Percentiles rank a stretch among this genome's conserved stretches.
phyloP scores from a whole-genome alignment of 768 basidiomycete genomes.

The Amanita inopinata region DNA sequence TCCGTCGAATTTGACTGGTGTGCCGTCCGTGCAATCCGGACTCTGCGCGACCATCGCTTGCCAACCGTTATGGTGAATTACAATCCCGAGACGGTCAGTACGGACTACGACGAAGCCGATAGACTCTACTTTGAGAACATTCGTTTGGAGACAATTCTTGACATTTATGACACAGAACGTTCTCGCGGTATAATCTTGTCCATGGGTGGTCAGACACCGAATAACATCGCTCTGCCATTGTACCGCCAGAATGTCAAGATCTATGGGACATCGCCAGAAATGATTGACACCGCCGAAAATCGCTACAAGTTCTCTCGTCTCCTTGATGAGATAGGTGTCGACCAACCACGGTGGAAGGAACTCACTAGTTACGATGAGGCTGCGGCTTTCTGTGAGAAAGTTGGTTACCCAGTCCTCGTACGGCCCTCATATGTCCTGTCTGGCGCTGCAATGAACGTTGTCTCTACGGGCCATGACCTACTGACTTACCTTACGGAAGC shows the following conservation, averaged over 20 bases:
- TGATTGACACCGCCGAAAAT: conserved; percentile 99
- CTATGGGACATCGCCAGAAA: conserved; percentile 96
- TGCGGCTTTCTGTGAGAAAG: conserved; percentile 79
- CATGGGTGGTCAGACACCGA: conserved; percentile 98
- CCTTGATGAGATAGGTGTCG: conserved; percentile 95
- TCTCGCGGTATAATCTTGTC: conserved; percentile 90
- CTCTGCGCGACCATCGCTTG: conserved; percentile 87
- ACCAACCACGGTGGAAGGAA: conserved; percentile 97
- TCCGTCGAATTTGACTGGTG: conserved; percentile 99
- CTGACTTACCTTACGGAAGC: conserved; percentile 90
- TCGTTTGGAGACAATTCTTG: conserved; percentile 89
- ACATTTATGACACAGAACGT: conserved; percentile 89
- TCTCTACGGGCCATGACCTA: conserved; percentile 86
- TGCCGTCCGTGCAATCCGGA: conserved; percentile 93
- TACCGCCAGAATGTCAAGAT: conserved; percentile 97
- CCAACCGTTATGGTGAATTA: conserved; percentile 99
- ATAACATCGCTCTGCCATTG: conserved; percentile 96
- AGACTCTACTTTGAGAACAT: conserved; percentile 99
- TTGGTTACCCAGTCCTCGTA: conserved; percentile 93
- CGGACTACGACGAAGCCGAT: conserved; percentile 98
- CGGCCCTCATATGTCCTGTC: conserved; percentile 99
- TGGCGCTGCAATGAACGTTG: conserved; percentile 99
- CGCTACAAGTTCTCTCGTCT: conserved; percentile 99
- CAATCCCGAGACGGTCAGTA: conserved; percentile 98
- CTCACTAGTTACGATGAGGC: conserved; percentile 88